These are phyloP conservation scores for Fallopia convolvulus DNA, from an alignment of 148 eudicot species.

Conservation along the genomic window DNA sequence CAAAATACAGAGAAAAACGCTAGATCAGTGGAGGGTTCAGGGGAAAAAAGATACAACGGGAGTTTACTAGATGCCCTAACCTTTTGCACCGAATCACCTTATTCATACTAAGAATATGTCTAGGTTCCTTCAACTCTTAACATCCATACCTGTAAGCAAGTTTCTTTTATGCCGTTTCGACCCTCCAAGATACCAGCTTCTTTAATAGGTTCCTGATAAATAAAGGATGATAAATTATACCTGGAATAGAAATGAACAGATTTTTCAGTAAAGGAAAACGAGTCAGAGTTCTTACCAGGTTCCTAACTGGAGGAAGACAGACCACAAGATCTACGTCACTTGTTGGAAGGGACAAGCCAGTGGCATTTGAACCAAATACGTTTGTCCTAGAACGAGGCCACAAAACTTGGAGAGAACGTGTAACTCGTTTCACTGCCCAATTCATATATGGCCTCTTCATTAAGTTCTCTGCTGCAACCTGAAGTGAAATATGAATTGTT, in stretches of 20 bases:
- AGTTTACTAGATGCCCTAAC: not conserved
- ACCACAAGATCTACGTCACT: constrained; percentile 99
- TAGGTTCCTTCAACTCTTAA: not conserved
- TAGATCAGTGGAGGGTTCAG: not conserved
- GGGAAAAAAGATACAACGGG: not conserved
- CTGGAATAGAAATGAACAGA: not conserved
- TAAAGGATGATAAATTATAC: not conserved
- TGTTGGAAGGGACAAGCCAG: constrained; percentile 93
- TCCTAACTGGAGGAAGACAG: constrained; percentile 97
- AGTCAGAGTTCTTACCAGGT: constrained; percentile 56
- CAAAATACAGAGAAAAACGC: not conserved
- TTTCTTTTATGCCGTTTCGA: constrained; percentile 95
- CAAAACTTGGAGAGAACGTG: constrained; percentile 92
- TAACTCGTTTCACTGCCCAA: constrained; percentile 96
- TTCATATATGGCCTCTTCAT: constrained; percentile 76
- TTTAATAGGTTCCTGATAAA: constrained; percentile 83
- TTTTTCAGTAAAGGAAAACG: not conserved
- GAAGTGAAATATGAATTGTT: constrained; percentile 14
- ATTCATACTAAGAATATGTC: not conserved
- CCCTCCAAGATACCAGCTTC: constrained; percentile 99
- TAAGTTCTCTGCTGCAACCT: constrained; percentile 89
- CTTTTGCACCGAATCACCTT: not conserved
- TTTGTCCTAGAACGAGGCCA: constrained; percentile 98
- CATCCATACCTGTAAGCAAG: constrained; percentile 76
- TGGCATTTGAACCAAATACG: constrained; percentile 87